phyloP scores from a whole-genome alignment of 2,329 filamentous ascomycete genomes.

The Pseudonectria foliicola region DNA sequence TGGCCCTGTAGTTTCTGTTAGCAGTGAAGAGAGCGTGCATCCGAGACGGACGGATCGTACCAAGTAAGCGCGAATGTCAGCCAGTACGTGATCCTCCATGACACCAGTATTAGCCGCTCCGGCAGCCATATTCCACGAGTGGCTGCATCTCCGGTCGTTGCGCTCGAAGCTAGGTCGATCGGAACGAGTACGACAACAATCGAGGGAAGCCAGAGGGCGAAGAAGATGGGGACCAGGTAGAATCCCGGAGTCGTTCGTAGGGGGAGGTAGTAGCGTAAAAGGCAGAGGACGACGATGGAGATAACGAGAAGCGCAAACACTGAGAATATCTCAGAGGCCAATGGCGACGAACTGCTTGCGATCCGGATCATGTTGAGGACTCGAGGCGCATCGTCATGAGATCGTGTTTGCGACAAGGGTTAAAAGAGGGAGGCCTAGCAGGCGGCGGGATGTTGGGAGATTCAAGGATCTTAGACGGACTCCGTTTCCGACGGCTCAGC shows the following conservation, averaged over 20 bases:
- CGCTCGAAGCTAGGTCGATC: slow-evolving; percentile 87
- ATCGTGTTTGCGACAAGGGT: slow-evolving; percentile 8
- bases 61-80: slow-evolving; percentile 91
- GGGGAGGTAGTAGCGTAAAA: slow-evolving; percentile 84
- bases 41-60: slow-evolving; percentile 39
- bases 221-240: slow-evolving; percentile 85
- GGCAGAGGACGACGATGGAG: slow-evolving; percentile 68
- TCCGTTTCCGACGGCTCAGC: background rate
- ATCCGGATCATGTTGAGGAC: slow-evolving; percentile 43
- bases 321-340: slow-evolving; percentile 76
- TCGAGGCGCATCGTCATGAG: slow-evolving; percentile 22
- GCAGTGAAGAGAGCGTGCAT: slow-evolving; percentile 1
- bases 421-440: slow-evolving; percentile 9
- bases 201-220: slow-evolving; percentile 87
- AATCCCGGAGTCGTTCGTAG: slow-evolving; percentile 86
- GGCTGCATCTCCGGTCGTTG: slow-evolving; percentile 62
- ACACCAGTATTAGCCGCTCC: slow-evolving; percentile 68
- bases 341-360: slow-evolving; percentile 50
- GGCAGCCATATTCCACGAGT: slow-evolving; percentile 83
- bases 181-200: slow-evolving; percentile 89
- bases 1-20: slow-evolving; percentile 52
- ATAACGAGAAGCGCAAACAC: slow-evolving; percentile 65
- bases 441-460: background rate
- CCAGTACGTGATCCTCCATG: slow-evolving; percentile 96
- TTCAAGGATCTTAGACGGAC: too few species aligned